Conservation (phyloP, 2,329 filamentous ascomycete genomes). For the Colletotrichum gloeosporioides region DNA sequence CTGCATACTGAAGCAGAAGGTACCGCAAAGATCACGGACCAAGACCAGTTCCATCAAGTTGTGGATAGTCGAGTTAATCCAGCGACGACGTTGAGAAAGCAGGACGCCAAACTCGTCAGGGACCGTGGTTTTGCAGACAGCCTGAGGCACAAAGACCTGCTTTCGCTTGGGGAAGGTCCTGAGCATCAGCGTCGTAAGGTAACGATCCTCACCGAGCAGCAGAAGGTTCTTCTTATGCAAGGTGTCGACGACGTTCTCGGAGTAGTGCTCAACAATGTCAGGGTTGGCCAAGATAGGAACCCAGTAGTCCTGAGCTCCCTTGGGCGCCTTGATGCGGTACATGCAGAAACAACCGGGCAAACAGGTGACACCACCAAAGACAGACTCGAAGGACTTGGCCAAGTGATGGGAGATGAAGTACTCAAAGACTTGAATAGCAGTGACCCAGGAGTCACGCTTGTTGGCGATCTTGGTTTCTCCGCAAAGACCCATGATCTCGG, state of each 20-base stretch:
- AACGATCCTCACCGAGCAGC: constrained; percentile 91
- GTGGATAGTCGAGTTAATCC: constrained; percentile 99
- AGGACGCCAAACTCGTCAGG: constrained; percentile 92
- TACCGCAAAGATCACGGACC: constrained; percentile 94
- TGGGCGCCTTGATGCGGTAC: constrained; percentile 99
- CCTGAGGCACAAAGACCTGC: constrained; percentile 97
- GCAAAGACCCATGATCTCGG: constrained; percentile 98
- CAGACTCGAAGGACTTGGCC: constrained; percentile 95
- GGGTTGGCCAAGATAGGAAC: constrained; percentile 98
- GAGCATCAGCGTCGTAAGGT: constrained; percentile 95
- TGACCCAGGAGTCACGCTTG: constrained; percentile 93
- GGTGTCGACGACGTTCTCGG: constrained; percentile 98
- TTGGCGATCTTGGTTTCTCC: constrained; percentile 99
- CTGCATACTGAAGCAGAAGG: constrained; percentile 99
- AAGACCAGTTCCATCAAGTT: constrained; percentile 98
- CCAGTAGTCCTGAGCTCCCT: constrained; percentile 99
- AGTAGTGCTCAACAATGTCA: constrained; percentile 98
- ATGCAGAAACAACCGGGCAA: constrained; percentile 99
- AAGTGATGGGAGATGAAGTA: constrained; percentile 99
- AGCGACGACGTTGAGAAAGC: constrained; percentile 91
- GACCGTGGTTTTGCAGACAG: constrained; percentile 97
- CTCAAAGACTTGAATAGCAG: constrained; percentile 98
- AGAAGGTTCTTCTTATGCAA: constrained; percentile 97
- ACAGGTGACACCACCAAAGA: constrained; percentile 99
- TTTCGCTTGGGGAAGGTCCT: constrained; percentile 99